Evolutionary conservation across 495 filamentous ascomycete genomes (phyloP).

Genomic region (Aspergillus kassunensis): DNA sequence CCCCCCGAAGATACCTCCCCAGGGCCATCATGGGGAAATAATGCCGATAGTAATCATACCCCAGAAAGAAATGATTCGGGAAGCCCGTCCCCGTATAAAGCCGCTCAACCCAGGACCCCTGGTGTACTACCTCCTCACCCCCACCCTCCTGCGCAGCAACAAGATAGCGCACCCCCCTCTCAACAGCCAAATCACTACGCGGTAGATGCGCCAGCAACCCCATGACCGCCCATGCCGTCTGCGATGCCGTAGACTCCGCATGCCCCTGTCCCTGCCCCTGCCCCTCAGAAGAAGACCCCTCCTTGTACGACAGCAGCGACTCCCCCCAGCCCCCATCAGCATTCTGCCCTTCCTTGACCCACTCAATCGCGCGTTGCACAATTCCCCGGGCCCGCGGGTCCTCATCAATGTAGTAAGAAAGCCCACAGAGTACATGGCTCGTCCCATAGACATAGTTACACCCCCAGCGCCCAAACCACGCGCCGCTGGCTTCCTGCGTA

Average conservation of each 20-base stretch:
- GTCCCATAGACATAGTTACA: conserved; percentile 34
- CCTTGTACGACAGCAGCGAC: conserved; percentile 19
- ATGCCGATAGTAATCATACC: conserved; percentile 33
- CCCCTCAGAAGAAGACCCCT: conserved; percentile 22
- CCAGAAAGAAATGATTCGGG: conserved; percentile 32
- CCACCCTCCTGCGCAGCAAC: background rate
- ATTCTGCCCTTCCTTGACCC: conserved; percentile 29
- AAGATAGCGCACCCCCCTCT: conserved; percentile 22
- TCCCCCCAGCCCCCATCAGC: conserved; percentile 38
- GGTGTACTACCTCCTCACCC: background rate
- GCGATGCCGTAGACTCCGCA: conserved; percentile 26
- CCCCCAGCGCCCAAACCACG: conserved; percentile 35
- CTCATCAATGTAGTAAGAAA: conserved; percentile 9
- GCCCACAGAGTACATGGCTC: conserved; percentile 25
- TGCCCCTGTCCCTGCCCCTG: too few species aligned
- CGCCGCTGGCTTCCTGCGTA: background rate
- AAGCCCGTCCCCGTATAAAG: conserved; percentile 36
- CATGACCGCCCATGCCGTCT: conserved; percentile 38
- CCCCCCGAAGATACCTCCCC: conserved; percentile 20
- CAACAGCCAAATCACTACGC: conserved; percentile 10
- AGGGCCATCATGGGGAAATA: conserved; percentile 42
- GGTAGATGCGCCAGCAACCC: conserved; percentile 20
- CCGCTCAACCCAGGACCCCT: conserved; percentile 24
- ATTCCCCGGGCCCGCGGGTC: background rate
- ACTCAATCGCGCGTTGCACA: conserved; percentile 13